Percentiles rank a stretch among this genome's conserved stretches.
Evolutionary conservation across 2,329 filamentous ascomycete genomes (phyloP).

Genomic region (Exophiala dermatitidis): DNA sequence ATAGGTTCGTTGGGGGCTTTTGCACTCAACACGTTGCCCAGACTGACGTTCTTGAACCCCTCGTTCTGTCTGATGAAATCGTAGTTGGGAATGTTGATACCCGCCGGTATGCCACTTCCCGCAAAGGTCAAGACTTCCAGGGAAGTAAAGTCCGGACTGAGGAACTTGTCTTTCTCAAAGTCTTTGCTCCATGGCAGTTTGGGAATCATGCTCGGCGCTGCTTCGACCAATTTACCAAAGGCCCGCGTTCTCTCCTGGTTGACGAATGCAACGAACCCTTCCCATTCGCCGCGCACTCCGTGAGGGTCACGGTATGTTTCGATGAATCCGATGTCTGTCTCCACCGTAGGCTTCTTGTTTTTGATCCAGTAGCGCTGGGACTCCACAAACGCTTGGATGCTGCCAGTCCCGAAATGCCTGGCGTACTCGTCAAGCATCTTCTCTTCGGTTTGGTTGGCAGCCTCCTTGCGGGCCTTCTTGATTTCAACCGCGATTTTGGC

Average conservation of each 20-base stretch:
- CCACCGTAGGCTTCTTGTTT: conserved; percentile 72
- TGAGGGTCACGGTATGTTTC: conserved; percentile 80
- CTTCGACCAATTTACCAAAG: conserved; percentile 76
- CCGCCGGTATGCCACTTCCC: conserved; percentile 55
- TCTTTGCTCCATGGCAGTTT: conserved; percentile 79
- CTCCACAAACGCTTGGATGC: conserved; percentile 70
- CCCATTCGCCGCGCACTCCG: conserved; percentile 75
- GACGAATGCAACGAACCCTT: conserved; percentile 71
- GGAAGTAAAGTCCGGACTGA: conserved; percentile 92
- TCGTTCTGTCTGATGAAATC: conserved; percentile 55
- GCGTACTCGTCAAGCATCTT: conserved; percentile 68
- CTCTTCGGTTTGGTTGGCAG: conserved; percentile 66
- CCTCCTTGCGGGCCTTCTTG: conserved; percentile 60
- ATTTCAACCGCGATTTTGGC: conserved; percentile 57
- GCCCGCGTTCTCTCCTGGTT: conserved; percentile 86
- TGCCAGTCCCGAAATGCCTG: conserved; percentile 67
- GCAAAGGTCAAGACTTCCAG: conserved; percentile 83
- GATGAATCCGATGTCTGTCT: conserved; percentile 76
- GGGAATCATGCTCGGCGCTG: conserved; percentile 75
- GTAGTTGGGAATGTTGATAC: conserved; percentile 52
- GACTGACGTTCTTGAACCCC: conserved; percentile 65
- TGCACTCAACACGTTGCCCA: conserved; percentile 86
- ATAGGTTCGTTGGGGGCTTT: conserved; percentile 89
- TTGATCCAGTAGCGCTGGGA: conserved; percentile 75
- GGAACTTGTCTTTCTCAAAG: conserved; percentile 94